A percentile compares a stretch with the other conserved stretches of the same genome.
Evolutionary conservation across 1,284 basidiomycete species (phyloP).

Genomic region (Sporisorium iseilematis-ciliati): DNA sequence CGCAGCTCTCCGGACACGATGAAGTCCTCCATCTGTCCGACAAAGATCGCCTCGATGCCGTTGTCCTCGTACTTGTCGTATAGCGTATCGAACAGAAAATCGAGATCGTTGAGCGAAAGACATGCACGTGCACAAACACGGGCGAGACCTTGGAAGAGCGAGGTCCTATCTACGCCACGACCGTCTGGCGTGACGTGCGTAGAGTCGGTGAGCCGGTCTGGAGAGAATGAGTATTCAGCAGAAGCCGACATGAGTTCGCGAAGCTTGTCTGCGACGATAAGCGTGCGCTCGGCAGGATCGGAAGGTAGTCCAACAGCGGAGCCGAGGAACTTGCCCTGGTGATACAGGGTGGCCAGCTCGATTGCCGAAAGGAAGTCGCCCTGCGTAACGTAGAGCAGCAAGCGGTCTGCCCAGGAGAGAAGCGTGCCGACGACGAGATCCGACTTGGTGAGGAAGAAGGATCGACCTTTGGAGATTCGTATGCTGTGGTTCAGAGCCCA

Average conservation of each 20-base stretch:
- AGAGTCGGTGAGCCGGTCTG: slow-evolving; percentile 89
- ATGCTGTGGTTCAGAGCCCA: slow-evolving; percentile 74
- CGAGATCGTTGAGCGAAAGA: slow-evolving; percentile 81
- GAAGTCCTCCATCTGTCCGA: slow-evolving; percentile 84
- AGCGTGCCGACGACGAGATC: slow-evolving; percentile 86
- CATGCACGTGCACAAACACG: slow-evolving; percentile 84
- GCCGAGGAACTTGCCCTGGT: slow-evolving; percentile 83
- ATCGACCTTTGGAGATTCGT: slow-evolving; percentile 85
- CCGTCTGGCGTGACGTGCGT: slow-evolving; percentile 86
- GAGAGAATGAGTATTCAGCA: slow-evolving; percentile 88
- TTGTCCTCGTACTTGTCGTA: slow-evolving; percentile 88
- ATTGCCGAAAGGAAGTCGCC: slow-evolving; percentile 93
- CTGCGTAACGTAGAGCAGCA: slow-evolving; percentile 83
- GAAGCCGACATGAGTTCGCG: slow-evolving; percentile 88
- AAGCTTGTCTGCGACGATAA: slow-evolving; percentile 81
- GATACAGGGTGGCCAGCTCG: slow-evolving; percentile 85
- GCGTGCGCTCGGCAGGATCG: slow-evolving; percentile 75
- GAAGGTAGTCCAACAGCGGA: slow-evolving; percentile 89
- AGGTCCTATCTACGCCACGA: slow-evolving; percentile 89
- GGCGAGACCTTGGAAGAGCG: slow-evolving; percentile 89
- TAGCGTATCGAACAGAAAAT: slow-evolving; percentile 88
- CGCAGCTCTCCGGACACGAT: slow-evolving; percentile 81
- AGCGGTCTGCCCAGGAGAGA: slow-evolving; percentile 93
- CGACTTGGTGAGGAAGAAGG: slow-evolving; percentile 79
- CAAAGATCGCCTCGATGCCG: slow-evolving; percentile 88